These are phyloP conservation scores for Bryum argenteum DNA, from an alignment of 225 moss, liverwort and hornwort species.

Conservation along the genomic window DNA sequence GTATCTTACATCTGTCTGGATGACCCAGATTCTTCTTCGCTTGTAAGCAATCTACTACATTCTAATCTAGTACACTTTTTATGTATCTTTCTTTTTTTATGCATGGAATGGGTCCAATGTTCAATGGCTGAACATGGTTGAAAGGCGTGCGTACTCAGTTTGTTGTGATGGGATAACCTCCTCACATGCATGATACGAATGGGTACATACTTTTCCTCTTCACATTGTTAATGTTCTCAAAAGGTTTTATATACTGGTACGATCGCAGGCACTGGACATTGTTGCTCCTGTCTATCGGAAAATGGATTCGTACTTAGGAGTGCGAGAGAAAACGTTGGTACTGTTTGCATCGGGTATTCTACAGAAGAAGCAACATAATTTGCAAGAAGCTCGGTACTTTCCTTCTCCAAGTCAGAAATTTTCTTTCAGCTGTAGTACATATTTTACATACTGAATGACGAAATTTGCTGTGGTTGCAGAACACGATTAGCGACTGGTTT, in stretches of 20 bases:
- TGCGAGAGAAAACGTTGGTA: conserved; percentile 86
- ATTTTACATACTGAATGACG: conserved; percentile 33
- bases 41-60: conserved; percentile 32
- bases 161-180: conserved; percentile 8
- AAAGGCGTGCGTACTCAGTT: conserved; percentile 9
- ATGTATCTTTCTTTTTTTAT: conserved; percentile 14
- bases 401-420: conserved; percentile 14
- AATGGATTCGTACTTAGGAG: conserved; percentile 84
- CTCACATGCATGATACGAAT: conserved; percentile 3
- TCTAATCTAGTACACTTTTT: not conserved
- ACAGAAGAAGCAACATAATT: conserved; percentile 84
- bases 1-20: conserved; percentile 82
- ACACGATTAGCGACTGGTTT: conserved; percentile 86
- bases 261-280: conserved; percentile 82
- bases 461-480: conserved; percentile 52
- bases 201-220: conserved; percentile 11
- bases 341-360: conserved; percentile 89
- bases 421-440: conserved; percentile 4
- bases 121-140: conserved; percentile 19
- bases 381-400: conserved; percentile 93
- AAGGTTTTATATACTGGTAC: conserved; percentile 28
- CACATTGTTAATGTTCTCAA: conserved; percentile 6
- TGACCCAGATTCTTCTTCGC: conserved; percentile 72
- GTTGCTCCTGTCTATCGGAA: conserved; percentile 81
- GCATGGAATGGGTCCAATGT: not conserved